phyloP scores from a whole-genome alignment of 768 basidiomycete species.

The Suillus decipiens region DNA sequence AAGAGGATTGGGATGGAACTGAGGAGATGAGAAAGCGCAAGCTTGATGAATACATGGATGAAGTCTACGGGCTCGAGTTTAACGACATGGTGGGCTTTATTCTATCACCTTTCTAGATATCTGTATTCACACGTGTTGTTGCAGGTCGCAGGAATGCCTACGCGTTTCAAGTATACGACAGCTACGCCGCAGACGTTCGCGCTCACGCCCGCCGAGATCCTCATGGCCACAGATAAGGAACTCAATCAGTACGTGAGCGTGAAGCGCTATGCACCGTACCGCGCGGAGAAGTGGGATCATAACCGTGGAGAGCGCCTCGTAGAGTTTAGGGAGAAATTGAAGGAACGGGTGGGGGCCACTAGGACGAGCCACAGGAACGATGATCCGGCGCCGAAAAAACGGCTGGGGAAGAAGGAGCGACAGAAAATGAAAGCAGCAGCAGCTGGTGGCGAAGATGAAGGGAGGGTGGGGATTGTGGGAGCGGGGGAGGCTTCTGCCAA shows the following conservation, averaged over 20 bases:
- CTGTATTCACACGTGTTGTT: slow-evolving; percentile 2
- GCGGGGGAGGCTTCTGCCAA: no score
- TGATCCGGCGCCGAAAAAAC: slow-evolving; percentile 49
- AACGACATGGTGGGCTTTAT: slow-evolving; percentile 80
- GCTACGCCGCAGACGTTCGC: slow-evolving; percentile 63
- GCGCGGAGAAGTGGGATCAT: slow-evolving; percentile 66
- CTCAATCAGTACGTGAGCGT: slow-evolving; percentile 89
- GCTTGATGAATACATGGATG: slow-evolving; percentile 87
- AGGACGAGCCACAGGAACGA: slow-evolving; percentile 18
- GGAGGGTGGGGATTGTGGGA: no score
- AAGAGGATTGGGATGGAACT: slow-evolving; percentile 83
- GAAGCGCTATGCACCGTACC: slow-evolving; percentile 91
- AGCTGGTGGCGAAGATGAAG: no score
- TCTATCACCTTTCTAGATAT: background rate
- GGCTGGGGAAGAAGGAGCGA: slow-evolving; percentile 73
- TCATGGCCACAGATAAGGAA: slow-evolving; percentile 90
- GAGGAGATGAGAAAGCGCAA: slow-evolving; percentile 87
- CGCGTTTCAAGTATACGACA: slow-evolving; percentile 90
- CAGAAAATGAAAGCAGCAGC: slow-evolving; percentile 42
- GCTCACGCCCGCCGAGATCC: slow-evolving; percentile 81
- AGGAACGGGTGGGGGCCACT: slow-evolving; percentile 37
- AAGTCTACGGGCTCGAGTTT: slow-evolving; percentile 88
- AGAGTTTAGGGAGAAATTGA: slow-evolving; percentile 69
- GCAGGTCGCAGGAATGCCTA: slow-evolving; percentile 70
- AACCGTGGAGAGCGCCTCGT: slow-evolving; percentile 63